phyloP scores from a whole-genome alignment of 2,329 filamentous ascomycete species.

The Stenocarpella maydis region DNA sequence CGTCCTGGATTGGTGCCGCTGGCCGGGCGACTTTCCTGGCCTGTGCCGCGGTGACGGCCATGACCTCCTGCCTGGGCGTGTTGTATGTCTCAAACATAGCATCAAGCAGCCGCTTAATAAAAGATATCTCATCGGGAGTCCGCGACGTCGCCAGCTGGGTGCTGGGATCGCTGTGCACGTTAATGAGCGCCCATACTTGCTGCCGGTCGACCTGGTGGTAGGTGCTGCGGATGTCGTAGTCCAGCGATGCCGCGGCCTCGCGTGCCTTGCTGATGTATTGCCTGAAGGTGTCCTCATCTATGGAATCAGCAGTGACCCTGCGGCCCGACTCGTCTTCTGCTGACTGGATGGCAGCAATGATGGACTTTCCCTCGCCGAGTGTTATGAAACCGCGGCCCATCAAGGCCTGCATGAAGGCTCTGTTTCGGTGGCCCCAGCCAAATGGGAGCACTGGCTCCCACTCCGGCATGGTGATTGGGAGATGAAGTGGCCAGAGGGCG shows the following conservation, averaged over 20 bases:
- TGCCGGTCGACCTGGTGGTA: slow-evolving; percentile 72
- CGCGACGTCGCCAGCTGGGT: slow-evolving; percentile 88
- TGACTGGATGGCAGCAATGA: slow-evolving; percentile 80
- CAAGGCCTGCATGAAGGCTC: slow-evolving; percentile 91
- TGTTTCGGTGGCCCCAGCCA: slow-evolving; percentile 70
- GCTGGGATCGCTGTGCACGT: slow-evolving; percentile 83
- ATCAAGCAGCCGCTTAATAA: slow-evolving; percentile 86
- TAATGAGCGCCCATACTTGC: slow-evolving; percentile 84
- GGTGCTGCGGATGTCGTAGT: slow-evolving; percentile 84
- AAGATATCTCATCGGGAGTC: slow-evolving; percentile 84
- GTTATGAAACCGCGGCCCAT: slow-evolving; percentile 82
- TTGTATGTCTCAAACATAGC: slow-evolving; percentile 93
- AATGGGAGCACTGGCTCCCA: slow-evolving; percentile 45
- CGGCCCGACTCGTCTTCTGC: slow-evolving; percentile 52
- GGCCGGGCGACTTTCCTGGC: slow-evolving; percentile 74
- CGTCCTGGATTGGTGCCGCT: slow-evolving; percentile 45
- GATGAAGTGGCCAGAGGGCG: background rate
- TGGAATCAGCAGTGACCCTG: slow-evolving; percentile 63
- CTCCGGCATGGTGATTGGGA: slow-evolving; percentile 35
- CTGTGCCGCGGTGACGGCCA: slow-evolving; percentile 83
- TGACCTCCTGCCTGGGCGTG: slow-evolving; percentile 77
- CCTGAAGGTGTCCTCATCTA: slow-evolving; percentile 73
- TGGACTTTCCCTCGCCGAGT: slow-evolving; percentile 72
- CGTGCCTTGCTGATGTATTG: slow-evolving; percentile 76
- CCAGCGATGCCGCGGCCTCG: slow-evolving; percentile 77